Conservation (phyloP, 1,284 basidiomycete genomes). For the Melampsora americana region DNA sequence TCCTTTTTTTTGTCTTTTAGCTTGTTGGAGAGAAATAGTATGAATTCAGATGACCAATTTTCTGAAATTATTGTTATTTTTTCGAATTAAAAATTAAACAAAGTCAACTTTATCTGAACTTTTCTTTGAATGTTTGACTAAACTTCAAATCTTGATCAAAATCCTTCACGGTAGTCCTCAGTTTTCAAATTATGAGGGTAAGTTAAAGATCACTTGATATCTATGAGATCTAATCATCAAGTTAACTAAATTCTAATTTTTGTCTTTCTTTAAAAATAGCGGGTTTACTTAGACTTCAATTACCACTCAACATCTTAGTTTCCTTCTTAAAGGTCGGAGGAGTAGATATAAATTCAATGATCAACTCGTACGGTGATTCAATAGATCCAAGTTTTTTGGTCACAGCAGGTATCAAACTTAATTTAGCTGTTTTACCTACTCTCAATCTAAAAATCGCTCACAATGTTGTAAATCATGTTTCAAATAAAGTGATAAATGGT, state of each 20-base stretch:
- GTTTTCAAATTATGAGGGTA: background rate
- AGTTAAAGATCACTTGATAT: too few species aligned
- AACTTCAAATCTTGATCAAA: constrained; percentile 5
- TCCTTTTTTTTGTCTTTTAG: background rate
- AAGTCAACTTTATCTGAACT: background rate
- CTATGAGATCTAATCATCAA: too few species aligned
- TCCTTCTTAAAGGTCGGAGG: background rate
- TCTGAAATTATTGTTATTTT: too few species aligned
- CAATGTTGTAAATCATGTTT: too few species aligned
- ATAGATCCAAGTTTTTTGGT: background rate
- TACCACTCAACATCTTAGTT: background rate
- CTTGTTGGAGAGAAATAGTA: too few species aligned
- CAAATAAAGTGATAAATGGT: too few species aligned
- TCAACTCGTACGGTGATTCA: background rate
- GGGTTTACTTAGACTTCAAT: background rate
- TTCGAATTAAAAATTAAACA: background rate
- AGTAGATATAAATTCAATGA: background rate
- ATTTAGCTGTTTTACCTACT: background rate
- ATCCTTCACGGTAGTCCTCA: background rate
- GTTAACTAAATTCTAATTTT: too few species aligned
- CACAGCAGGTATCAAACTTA: background rate
- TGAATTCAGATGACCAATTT: too few species aligned
- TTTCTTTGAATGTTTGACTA: background rate
- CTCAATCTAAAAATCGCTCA: too few species aligned
- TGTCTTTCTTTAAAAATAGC: too few species aligned